phyloP scores from a whole-genome alignment of 495 filamentous ascomycete genomes.

The Aspergillus coremiiformis region DNA sequence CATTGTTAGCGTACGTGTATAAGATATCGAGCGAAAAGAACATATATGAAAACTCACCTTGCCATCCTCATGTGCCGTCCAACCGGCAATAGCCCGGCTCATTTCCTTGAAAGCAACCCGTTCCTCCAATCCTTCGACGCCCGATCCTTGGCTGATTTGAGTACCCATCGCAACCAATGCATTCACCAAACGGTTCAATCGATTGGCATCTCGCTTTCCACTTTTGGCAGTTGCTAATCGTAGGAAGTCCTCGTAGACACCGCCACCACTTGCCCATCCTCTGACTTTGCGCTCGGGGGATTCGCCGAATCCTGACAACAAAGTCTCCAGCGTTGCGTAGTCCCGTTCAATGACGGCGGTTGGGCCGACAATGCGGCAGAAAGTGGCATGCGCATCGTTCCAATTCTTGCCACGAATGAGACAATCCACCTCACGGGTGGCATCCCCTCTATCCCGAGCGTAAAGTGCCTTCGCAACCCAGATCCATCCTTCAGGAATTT shows the following conservation, averaged over 20 bases:
- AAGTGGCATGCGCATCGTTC: conserved; percentile 75
- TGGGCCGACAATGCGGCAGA: conserved; percentile 70
- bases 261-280: conserved; percentile 69
- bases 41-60: conserved; percentile 41
- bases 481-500: conserved; percentile 69
- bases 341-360: conserved; percentile 70
- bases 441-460: conserved; percentile 60
- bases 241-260: conserved; percentile 77
- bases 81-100: conserved; percentile 49
- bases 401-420: conserved; percentile 69
- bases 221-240: conserved; percentile 42
- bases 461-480: conserved; percentile 81
- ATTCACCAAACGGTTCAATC: conserved; percentile 53
- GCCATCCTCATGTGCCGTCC: conserved; percentile 52
- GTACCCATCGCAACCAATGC: conserved; percentile 58
- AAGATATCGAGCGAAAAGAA: not conserved
- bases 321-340: conserved; percentile 51
- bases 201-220: conserved; percentile 29
- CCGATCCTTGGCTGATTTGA: conserved; percentile 41
- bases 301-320: conserved; percentile 60
- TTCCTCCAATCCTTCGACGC: conserved; percentile 64
- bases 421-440: conserved; percentile 60
- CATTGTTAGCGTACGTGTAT: not conserved
- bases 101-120: conserved; percentile 70
- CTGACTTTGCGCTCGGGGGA: conserved; percentile 40